Conservation (phyloP, 202 grass and related monocot species). For the Schoenoplectus triqueter region DNA sequence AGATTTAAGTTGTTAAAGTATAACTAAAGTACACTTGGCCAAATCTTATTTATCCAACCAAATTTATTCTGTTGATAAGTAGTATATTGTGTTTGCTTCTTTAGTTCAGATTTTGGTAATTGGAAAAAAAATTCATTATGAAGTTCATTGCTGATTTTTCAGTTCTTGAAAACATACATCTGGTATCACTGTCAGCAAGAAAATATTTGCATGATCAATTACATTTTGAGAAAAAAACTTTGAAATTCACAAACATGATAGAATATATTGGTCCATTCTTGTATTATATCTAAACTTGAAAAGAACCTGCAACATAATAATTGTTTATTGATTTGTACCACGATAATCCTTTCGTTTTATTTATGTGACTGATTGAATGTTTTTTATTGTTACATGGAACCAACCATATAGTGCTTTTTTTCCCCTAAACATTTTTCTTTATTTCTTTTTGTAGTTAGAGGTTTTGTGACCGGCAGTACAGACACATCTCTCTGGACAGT, state of each 20-base stretch:
- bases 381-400: background rate
- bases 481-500: constrained; percentile 95
- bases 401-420: constrained; percentile 9
- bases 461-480: constrained; percentile 88
- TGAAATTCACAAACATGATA: background rate
- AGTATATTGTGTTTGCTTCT: background rate
- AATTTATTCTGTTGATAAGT: background rate
- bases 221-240: constrained; percentile 5
- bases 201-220: background rate
- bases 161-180: background rate
- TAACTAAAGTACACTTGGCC: background rate
- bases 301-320: background rate
- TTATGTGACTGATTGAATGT: background rate
- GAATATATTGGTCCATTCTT: background rate
- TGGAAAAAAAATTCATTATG: background rate
- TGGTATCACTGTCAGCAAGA: background rate
- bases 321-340: background rate
- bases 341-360: background rate
- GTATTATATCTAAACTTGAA: constrained; percentile 25
- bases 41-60: no score
- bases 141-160: background rate
- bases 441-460: constrained; percentile 64
- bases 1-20: background rate
- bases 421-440: background rate
- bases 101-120: background rate